Percentiles rank a stretch among this genome's conserved stretches.
phyloP scores from a whole-genome alignment of 208 protist genomes.

The Wallacemonas sp. region DNA sequence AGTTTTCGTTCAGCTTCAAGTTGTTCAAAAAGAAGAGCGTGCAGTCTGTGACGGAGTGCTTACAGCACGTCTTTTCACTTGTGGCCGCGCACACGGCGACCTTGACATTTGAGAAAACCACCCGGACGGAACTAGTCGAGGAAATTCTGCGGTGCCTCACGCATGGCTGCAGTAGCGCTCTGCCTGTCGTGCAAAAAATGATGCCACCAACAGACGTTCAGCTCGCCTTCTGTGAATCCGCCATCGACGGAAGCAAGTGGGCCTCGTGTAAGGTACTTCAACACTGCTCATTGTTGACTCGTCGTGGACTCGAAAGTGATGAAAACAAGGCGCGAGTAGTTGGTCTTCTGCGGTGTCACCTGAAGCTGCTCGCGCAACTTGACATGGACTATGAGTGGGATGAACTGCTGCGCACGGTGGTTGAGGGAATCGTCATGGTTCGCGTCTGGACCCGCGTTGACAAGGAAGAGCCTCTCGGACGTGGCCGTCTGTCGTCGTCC shows the following conservation, averaged over 20 bases:
- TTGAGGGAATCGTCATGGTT: constrained; percentile 63
- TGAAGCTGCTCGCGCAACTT: constrained; percentile 27
- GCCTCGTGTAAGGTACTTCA: constrained; percentile 65
- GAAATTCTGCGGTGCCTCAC: constrained; percentile 78
- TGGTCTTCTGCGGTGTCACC: constrained; percentile 33
- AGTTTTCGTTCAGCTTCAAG: constrained; percentile 28
- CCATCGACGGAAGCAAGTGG: constrained; percentile 62
- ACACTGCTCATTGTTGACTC: constrained; percentile 50
- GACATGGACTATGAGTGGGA: constrained; percentile 84
- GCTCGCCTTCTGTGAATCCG: constrained; percentile 59
- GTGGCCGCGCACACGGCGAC: constrained; percentile 14
- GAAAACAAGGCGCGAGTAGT: constrained; percentile 15
- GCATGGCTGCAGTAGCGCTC: constrained; percentile 22
- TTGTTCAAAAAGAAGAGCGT: constrained; percentile 4
- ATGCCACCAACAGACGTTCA: constrained; percentile 53
- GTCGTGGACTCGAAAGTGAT: constrained; percentile 11
- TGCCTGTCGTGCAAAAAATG: constrained; percentile 14
- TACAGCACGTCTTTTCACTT: constrained; percentile 27
- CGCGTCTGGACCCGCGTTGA: constrained; percentile 22
- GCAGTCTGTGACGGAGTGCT: constrained; percentile 13
- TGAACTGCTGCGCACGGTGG: constrained; percentile 61
- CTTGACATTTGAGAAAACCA: constrained; percentile 40
- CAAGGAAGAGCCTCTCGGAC: neutral
- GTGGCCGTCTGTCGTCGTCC: no score
- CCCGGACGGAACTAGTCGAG: constrained; percentile 60